Evolutionary conservation across 2,329 filamentous ascomycete species (phyloP).

Genomic region (Colletotrichum coccodes): DNA sequence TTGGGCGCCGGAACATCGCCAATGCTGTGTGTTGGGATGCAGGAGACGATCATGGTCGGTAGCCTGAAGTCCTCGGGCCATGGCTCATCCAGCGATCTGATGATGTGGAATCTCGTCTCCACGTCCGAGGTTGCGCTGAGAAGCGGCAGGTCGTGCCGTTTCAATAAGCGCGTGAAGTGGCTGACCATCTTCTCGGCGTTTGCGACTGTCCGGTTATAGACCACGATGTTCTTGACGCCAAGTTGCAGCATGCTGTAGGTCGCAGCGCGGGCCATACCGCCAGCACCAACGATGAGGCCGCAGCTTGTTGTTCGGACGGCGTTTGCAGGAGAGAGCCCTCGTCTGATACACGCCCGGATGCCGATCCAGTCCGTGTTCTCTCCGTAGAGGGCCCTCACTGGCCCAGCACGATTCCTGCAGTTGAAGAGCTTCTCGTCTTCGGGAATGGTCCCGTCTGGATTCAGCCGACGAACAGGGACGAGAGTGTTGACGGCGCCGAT

Average conservation of each 20-base stretch:
- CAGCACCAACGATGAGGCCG: constrained; percentile 71
- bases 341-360: constrained; percentile 76
- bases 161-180: constrained; percentile 73
- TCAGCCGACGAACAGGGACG: constrained; percentile 73
- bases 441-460: constrained; percentile 66
- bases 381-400: constrained; percentile 76
- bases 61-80: constrained; percentile 73
- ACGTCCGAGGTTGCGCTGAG: constrained; percentile 48
- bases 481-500: constrained; percentile 83
- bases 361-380: constrained; percentile 88
- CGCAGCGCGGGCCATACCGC: constrained; percentile 82
- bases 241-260: constrained; percentile 83
- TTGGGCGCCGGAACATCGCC: constrained; percentile 72
- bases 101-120: constrained; percentile 63
- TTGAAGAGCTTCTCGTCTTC: constrained; percentile 62
- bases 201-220: constrained; percentile 76
- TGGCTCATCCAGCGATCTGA: constrained; percentile 65
- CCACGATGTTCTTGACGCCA: constrained; percentile 79
- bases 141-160: constrained; percentile 52
- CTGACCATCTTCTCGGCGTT: constrained; percentile 74
- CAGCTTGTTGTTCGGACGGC: constrained; percentile 65
- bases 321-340: constrained; percentile 78
- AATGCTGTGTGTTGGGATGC: constrained; percentile 77
- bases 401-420: constrained; percentile 71
- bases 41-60: constrained; percentile 81